Evolutionary conservation across 2,329 filamentous ascomycete species (phyloP).

Genomic region (Ampelomyces quisqualis): DNA sequence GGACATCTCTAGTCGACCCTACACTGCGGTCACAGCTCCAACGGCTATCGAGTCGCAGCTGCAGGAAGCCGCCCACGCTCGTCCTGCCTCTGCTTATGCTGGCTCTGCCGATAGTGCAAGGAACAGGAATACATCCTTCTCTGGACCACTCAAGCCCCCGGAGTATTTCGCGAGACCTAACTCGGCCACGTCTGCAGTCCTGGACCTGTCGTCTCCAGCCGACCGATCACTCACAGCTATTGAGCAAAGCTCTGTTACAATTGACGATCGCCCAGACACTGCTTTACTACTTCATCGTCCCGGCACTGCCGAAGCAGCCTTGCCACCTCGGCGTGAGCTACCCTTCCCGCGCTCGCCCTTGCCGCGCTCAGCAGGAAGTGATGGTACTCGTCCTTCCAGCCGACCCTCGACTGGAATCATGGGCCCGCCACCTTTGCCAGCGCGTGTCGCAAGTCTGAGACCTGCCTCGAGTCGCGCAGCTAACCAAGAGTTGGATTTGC

Average conservation of each 20-base stretch:
- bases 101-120: neutral
- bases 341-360: slow-evolving; percentile 43
- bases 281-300: slow-evolving; percentile 20
- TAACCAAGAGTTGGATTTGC: slow-evolving; percentile 27
- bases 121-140: neutral
- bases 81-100: slow-evolving; percentile 22
- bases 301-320: slow-evolving; percentile 15
- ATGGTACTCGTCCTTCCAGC: slow-evolving; percentile 23
- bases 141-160: slow-evolving; percentile 25
- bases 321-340: slow-evolving; percentile 44
- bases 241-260: slow-evolving; percentile 7
- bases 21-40: slow-evolving; percentile 20
- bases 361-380: slow-evolving; percentile 28
- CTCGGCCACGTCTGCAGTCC: slow-evolving; percentile 19
- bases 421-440: slow-evolving; percentile 40
- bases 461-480: slow-evolving; percentile 21
- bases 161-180: slow-evolving; percentile 30
- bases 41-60: slow-evolving; percentile 8
- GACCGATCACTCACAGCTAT: slow-evolving; percentile 2
- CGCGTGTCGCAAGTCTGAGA: slow-evolving; percentile 15
- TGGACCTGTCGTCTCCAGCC: slow-evolving; percentile 4
- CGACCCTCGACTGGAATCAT: slow-evolving; percentile 26
- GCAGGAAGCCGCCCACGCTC: slow-evolving; percentile 12
- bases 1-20: slow-evolving; percentile 28
- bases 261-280: slow-evolving; percentile 19